These are phyloP conservation scores for Malus hybrid DNA, from an alignment of 331 rosid genomes.

Conservation along the genomic window DNA sequence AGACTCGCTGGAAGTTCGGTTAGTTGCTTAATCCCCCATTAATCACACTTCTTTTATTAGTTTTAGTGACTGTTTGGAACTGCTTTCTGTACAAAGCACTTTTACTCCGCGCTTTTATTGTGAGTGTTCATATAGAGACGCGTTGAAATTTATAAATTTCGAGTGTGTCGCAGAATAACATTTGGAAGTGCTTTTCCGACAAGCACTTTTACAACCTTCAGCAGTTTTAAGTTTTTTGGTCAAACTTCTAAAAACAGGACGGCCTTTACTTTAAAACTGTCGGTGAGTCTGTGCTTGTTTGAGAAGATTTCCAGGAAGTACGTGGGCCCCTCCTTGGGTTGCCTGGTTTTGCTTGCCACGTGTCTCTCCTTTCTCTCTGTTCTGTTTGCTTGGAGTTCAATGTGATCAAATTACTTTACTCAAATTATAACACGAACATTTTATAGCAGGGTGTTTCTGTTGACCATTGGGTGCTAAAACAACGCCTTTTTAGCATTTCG, in stretches of 20 bases:
- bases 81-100: too few species aligned
- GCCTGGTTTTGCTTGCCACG: conserved; percentile 29
- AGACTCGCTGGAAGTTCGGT: conserved; percentile 96
- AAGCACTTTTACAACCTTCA: not conserved
- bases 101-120: not conserved
- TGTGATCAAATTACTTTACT: too few species aligned
- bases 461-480: too few species aligned
- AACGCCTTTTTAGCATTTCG: too few species aligned
- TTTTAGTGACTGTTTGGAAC: not conserved
- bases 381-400: not conserved
- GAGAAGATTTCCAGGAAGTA: conserved; percentile 6
- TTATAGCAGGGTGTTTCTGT: too few species aligned
- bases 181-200: too few species aligned
- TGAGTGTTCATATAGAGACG: too few species aligned
- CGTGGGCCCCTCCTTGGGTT: conserved; percentile 29
- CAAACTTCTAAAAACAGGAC: not conserved
- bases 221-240: not conserved
- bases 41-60: not conserved
- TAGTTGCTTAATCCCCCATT: not conserved
- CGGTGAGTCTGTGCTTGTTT: conserved; percentile 42
- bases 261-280: conserved; percentile 29
- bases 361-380: not conserved
- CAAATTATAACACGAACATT: too few species aligned
- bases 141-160: not conserved
- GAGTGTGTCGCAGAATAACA: too few species aligned